Conservation (phyloP, 2,329 filamentous ascomycete genomes). For the Cercospora brassicicola region DNA sequence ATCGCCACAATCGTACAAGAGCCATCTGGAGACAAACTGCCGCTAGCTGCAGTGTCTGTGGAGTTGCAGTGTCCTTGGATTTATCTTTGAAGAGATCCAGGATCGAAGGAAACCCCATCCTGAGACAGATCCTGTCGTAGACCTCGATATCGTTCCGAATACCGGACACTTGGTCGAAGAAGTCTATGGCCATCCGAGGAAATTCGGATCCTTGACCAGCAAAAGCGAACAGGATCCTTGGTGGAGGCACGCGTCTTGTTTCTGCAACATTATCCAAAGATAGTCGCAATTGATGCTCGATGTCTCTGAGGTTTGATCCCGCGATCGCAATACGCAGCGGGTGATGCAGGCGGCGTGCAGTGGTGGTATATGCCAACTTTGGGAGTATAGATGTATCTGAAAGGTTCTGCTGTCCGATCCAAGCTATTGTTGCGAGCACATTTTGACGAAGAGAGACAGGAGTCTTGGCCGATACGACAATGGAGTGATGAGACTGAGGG, state of each 20-base stretch:
- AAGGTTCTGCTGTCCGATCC: neutral
- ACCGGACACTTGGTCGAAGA: neutral
- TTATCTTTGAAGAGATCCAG: neutral
- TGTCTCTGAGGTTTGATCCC: neutral
- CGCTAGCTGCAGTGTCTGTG: neutral
- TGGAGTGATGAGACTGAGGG: neutral
- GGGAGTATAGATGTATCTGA: neutral
- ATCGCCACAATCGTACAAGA: neutral
- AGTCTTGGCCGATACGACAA: neutral
- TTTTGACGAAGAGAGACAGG: neutral
- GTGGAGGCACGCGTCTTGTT: neutral
- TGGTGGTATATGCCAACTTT: neutral
- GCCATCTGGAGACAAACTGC: neutral
- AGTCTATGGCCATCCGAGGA: neutral
- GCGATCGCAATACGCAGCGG: neutral
- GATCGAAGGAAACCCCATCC: neutral
- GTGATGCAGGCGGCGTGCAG: neutral
- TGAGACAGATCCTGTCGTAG: neutral
- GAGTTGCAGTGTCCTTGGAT: neutral
- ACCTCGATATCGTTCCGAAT: neutral
- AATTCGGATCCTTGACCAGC: neutral
- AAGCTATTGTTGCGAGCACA: neutral
- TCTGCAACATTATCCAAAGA: neutral
- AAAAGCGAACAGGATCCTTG: neutral
- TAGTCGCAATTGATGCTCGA: neutral